phyloP scores from a whole-genome alignment of 163 green algal genomes.

The Scenedesmus sp. region DNA sequence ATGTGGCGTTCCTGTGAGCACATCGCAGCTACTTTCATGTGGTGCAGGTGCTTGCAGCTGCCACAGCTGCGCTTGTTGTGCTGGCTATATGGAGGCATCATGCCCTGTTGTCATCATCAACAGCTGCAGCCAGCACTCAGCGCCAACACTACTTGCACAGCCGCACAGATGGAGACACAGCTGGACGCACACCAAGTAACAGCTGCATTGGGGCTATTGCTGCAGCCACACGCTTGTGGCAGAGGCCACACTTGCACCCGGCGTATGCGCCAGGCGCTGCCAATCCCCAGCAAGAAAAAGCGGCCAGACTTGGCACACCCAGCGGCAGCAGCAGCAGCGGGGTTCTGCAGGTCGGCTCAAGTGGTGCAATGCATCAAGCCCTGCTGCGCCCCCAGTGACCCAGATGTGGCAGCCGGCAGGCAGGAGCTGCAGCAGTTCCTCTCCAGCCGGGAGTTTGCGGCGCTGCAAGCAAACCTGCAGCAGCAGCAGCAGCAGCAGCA shows the following conservation, averaged over 20 bases:
- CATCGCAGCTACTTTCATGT: neutral
- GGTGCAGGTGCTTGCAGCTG: neutral
- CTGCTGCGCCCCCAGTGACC: neutral
- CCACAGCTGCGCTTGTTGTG: neutral
- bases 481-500: neutral
- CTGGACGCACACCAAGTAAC: neutral
- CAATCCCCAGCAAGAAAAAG: neutral
- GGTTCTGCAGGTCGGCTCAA: neutral
- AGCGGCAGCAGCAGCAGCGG: slow-evolving; percentile 5
- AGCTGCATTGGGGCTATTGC: neutral
- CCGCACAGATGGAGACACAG: neutral
- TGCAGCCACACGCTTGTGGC: neutral
- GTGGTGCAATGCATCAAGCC: neutral
- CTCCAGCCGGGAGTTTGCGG: neutral
- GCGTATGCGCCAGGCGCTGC: neutral
- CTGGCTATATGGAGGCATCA: neutral
- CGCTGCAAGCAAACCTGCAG: neutral
- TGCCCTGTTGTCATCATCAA: neutral
- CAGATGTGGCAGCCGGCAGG: slow-evolving; percentile 2
- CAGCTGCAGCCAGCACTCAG: neutral
- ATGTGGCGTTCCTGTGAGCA: neutral
- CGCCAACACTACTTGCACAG: neutral
- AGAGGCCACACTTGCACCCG: neutral
- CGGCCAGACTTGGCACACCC: neutral
- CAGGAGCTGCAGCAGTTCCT: neutral